These are phyloP conservation scores for Forsythia viridissima DNA, from an alignment of 257 asterid genomes.

Conservation along the genomic window DNA sequence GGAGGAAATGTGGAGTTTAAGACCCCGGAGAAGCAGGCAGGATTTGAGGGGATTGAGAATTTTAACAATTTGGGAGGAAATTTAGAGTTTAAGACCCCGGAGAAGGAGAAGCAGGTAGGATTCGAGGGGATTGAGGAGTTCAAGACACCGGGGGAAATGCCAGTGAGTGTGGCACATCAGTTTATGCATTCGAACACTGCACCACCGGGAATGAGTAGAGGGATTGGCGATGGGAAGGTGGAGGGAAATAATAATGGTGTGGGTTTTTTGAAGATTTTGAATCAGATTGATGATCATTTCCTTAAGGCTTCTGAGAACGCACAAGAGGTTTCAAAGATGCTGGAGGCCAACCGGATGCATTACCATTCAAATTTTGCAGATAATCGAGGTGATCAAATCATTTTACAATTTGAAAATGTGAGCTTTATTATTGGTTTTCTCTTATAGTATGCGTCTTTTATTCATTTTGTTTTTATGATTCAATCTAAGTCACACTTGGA, in stretches of 20 bases:
- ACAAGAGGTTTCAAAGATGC: slow-evolving; percentile 89
- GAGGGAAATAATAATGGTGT: slow-evolving; percentile 51
- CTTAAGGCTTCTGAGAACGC: slow-evolving; percentile 84
- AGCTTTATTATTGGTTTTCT: neutral
- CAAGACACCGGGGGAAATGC: slow-evolving; percentile 62
- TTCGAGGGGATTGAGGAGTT: slow-evolving; percentile 56
- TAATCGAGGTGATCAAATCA: slow-evolving; percentile 71
- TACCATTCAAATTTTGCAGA: slow-evolving; percentile 95
- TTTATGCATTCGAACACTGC: slow-evolving; percentile 87
- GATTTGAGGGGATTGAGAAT: slow-evolving; percentile 24
- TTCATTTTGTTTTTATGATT: neutral
- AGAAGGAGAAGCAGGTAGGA: slow-evolving; percentile 50
- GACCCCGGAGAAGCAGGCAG: slow-evolving; percentile 67
- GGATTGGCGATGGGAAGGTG: slow-evolving; percentile 30
- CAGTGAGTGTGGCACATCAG: slow-evolving; percentile 39
- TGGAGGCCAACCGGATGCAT: slow-evolving; percentile 93
- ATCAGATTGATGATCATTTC: slow-evolving; percentile 83
- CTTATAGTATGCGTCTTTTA: neutral
- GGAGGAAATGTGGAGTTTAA: slow-evolving; percentile 45
- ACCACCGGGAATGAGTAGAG: slow-evolving; percentile 55
- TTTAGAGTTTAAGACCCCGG: slow-evolving; percentile 67
- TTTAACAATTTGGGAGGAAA: slow-evolving; percentile 37
- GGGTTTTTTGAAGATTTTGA: slow-evolving; percentile 68
- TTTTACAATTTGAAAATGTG: neutral
- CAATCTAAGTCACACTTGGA: neutral